Conservation (phyloP, 139 green algal genomes). For the Asterochloris sp. region DNA sequence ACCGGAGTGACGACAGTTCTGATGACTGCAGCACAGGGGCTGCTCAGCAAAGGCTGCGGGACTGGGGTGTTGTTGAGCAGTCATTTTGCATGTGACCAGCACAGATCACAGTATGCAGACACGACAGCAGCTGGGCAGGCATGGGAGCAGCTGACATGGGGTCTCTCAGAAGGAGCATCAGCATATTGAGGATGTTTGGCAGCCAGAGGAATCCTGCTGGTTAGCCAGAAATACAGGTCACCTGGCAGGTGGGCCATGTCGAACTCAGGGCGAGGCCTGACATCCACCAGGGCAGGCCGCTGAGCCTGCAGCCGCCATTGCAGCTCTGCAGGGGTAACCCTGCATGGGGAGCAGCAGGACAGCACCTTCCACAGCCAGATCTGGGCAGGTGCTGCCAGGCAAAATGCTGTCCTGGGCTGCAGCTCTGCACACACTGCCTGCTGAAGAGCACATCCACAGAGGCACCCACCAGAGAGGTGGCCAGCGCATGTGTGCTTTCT, state of each 20-base stretch:
- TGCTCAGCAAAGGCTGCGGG: background rate
- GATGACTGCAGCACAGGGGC: no score
- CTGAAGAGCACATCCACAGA: no score
- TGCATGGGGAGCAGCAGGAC: background rate
- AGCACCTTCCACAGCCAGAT: background rate
- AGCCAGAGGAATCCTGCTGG: no score
- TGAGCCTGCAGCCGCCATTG: background rate
- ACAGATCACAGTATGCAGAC: no score
- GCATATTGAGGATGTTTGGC: no score
- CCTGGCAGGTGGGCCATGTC: conserved; percentile 49
- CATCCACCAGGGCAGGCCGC: conserved; percentile 67
- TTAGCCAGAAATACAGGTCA: background rate
- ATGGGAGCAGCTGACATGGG: no score
- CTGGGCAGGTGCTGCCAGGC: no score
- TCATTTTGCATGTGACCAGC: background rate
- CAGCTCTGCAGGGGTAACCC: background rate
- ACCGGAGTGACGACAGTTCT: background rate
- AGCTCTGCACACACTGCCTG: no score
- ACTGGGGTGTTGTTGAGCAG: background rate
- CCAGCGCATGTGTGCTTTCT: no score
- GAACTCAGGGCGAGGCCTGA: conserved; percentile 72
- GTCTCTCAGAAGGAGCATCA: no score
- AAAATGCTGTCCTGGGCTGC: no score
- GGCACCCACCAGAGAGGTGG: no score
- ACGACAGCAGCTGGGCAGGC: background rate